Evolutionary conservation across 176 grass and related monocot species (phyloP).

Genomic region (Miscanthus lutarioriparius): DNA sequence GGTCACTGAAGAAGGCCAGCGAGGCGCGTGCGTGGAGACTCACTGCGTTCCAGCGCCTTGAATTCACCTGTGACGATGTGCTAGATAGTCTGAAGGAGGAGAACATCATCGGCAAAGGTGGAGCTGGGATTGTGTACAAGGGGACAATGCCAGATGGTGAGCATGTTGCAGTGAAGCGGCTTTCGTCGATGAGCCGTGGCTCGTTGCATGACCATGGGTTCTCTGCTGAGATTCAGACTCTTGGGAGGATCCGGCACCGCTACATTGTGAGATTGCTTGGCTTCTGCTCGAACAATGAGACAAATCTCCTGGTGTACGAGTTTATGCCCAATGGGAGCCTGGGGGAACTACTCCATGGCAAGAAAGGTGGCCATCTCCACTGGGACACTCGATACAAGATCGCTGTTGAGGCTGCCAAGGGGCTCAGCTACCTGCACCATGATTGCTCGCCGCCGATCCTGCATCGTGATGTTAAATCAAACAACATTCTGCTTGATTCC

Average conservation of each 20-base stretch:
- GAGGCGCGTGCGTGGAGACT: slow-evolving; percentile 83
- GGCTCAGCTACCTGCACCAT: slow-evolving; percentile 95
- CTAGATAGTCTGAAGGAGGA: slow-evolving; percentile 85
- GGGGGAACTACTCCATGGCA: slow-evolving; percentile 93
- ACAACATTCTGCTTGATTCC: slow-evolving; percentile 91
- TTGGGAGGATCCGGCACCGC: slow-evolving; percentile 89
- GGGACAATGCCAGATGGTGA: slow-evolving; percentile 83
- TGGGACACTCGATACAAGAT: slow-evolving; percentile 93
- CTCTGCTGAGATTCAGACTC: slow-evolving; percentile 92
- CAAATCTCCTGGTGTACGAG: slow-evolving; percentile 88
- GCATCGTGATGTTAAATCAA: slow-evolving; percentile 91
- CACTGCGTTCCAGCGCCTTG: slow-evolving; percentile 79
- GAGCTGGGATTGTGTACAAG: slow-evolving; percentile 93
- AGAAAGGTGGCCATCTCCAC: slow-evolving; percentile 84
- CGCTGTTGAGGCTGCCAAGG: slow-evolving; percentile 90
- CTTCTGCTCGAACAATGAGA: slow-evolving; percentile 90
- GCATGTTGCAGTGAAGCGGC: slow-evolving; percentile 86
- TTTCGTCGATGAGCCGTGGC: slow-evolving; percentile 67
- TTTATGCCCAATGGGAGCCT: slow-evolving; percentile 98
- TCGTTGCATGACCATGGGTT: slow-evolving; percentile 94
- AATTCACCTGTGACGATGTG: slow-evolving; percentile 85
- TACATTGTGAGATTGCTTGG: slow-evolving; percentile 89
- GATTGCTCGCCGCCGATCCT: slow-evolving; percentile 83
- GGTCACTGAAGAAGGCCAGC: slow-evolving; percentile 79
- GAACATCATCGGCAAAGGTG: slow-evolving; percentile 95